Evolutionary conservation across 1,284 basidiomycete genomes (phyloP).

Genomic region (Neotropicomus parvogracilis): DNA sequence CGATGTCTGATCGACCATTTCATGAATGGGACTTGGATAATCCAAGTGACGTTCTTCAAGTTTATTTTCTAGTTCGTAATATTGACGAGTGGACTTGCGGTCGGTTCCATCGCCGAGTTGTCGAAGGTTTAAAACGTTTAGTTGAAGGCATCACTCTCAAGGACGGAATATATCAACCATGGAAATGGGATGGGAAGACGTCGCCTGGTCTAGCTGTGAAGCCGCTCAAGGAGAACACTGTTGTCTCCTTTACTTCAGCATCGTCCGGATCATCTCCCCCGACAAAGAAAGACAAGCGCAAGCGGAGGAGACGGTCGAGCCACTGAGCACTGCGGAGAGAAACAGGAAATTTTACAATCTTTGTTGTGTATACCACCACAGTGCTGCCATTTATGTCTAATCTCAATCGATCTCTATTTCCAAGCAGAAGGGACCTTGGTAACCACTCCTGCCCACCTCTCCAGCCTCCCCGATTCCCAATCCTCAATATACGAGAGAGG

Average conservation of each 20-base stretch:
- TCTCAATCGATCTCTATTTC: slow-evolving; percentile 38
- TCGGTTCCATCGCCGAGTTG: slow-evolving; percentile 40
- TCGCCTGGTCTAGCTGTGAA: slow-evolving; percentile 21
- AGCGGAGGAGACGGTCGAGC: slow-evolving; percentile 30
- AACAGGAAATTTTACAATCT: background rate
- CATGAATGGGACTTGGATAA: slow-evolving; percentile 49
- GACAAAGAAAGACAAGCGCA: slow-evolving; percentile 31
- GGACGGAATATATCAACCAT: slow-evolving; percentile 39
- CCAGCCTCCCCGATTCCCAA: slow-evolving; percentile 78
- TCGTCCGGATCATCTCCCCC: slow-evolving; percentile 28
- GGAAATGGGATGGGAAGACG: slow-evolving; percentile 45
- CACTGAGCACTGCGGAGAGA: slow-evolving; percentile 11
- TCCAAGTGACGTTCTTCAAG: slow-evolving; percentile 44
- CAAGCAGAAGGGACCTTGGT: slow-evolving; percentile 80
- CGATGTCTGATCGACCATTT: slow-evolving; percentile 30
- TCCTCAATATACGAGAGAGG: slow-evolving; percentile 74
- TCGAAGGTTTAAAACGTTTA: slow-evolving; percentile 38
- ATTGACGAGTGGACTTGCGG: slow-evolving; percentile 50
- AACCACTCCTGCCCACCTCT: slow-evolving; percentile 72
- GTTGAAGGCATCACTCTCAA: slow-evolving; percentile 34
- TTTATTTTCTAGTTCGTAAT: slow-evolving; percentile 53
- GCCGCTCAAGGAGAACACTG: slow-evolving; percentile 34
- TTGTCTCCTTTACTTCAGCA: slow-evolving; percentile 25
- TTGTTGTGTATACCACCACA: background rate
- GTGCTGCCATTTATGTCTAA: slow-evolving; percentile 15